Conservation (phyloP, 257 asterid genomes). For the Linaria vulgaris region DNA sequence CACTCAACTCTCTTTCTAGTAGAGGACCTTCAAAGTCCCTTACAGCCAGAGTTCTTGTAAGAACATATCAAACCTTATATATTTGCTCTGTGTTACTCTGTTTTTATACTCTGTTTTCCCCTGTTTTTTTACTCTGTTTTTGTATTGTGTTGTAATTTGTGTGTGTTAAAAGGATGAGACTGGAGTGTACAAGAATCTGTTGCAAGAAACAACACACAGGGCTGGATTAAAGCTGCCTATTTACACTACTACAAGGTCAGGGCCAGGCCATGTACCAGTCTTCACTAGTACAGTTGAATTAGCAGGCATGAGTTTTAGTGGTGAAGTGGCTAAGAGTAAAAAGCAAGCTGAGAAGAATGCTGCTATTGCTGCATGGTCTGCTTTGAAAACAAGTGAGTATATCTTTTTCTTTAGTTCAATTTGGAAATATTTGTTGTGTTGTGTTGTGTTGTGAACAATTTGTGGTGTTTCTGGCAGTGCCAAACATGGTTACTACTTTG, state of each 20-base stretch:
- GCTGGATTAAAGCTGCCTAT: slow-evolving; percentile 45
- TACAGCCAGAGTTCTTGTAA: slow-evolving; percentile 57
- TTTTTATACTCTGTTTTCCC: neutral
- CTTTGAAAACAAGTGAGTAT: slow-evolving; percentile 36
- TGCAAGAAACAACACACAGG: slow-evolving; percentile 53
- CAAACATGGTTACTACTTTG: slow-evolving; percentile 31
- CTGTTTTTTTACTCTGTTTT: neutral
- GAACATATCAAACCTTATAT: neutral
- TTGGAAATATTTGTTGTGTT: too few relatives aligned
- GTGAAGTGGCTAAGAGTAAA: slow-evolving; percentile 51
- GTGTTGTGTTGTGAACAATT: too few relatives aligned
- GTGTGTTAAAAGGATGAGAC: slow-evolving; percentile 69
- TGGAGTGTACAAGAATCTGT: slow-evolving; percentile 51
- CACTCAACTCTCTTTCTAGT: slow-evolving; percentile 51
- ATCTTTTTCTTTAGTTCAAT: neutral
- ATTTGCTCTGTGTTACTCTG: too few relatives aligned
- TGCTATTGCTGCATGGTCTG: slow-evolving; percentile 52
- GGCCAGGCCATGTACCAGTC: slow-evolving; percentile 48
- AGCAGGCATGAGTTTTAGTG: slow-evolving; percentile 45
- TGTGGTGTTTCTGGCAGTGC: slow-evolving; percentile 27
- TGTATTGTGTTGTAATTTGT: neutral
- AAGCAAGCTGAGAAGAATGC: slow-evolving; percentile 61
- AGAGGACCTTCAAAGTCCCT: slow-evolving; percentile 48
- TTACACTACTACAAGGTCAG: slow-evolving; percentile 47
- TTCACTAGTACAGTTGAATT: slow-evolving; percentile 51